Base-by-base conservation (phyloP, 257 asterid species). In the Scutellaria minor region DNA sequence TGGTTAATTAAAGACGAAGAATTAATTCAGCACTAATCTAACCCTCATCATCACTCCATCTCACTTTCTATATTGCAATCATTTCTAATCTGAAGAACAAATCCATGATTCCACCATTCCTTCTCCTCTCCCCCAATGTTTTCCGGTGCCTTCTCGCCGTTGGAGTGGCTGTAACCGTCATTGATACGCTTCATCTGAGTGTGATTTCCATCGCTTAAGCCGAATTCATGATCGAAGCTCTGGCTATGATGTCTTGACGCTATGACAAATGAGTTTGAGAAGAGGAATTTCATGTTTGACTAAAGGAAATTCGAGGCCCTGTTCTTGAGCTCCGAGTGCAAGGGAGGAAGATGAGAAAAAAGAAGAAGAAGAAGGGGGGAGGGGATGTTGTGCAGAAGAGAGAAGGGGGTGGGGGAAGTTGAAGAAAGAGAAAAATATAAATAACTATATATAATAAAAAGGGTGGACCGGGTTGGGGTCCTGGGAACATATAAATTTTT, bases 41-140 rank as follows among this genome's bases (percentile, higher is more conserved):
- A n/a, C n/a, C n/a, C n/a, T n/a, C n/a, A n/a, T n/a, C n/a, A n/a
- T n/a, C n/a, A n/a, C n/a, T n/a, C n/a, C n/a, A n/a, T n/a, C n/a
- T n/a, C n/a, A n/a, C n/a, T n/a, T n/a, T n/a, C n/a, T n/a, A n/a
- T n/a, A n/a, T n/a, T n/a, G n/a, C n/a, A n/a, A n/a, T 86, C 79
- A 85, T 86, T 82, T 78, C 84, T 79, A 79, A 27, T 88, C 91
- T 72, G 90, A 86, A 75, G 87, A 88, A 83, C 81, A 72, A 77
- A 88, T 73, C 93, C 96, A 88, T 51, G 89, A 81, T 74, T 88
- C 97, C 83, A 80, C 77, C 89, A 75, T 84, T 80, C 89, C 95
- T 84, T 76, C 88, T 12, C 83, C 83, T 68, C 84, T 76, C 41
- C 3, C 37, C 37, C 37, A 31, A 31, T 31, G 37, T 76, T 84